phyloP scores from a whole-genome alignment of 2,329 filamentous ascomycete species.

The Ploettnerulaceae sp. region DNA sequence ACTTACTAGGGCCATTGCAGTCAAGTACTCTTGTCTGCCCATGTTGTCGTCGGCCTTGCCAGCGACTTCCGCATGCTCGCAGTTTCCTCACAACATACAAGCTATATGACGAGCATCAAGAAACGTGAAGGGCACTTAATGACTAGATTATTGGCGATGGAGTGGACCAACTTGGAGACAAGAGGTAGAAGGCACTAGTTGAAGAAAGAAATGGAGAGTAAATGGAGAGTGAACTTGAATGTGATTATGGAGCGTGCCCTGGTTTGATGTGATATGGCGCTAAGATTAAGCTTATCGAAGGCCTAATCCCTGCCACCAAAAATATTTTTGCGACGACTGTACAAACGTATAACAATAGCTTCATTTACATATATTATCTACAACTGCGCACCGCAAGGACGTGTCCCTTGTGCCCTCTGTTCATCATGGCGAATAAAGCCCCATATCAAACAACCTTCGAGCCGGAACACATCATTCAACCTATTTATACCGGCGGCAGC shows the following conservation, averaged over 20 bases:
- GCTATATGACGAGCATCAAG: background rate
- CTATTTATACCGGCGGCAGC: slow-evolving; percentile 89
- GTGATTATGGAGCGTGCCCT: background rate
- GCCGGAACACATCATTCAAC: slow-evolving; percentile 74
- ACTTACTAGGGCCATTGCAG: slow-evolving; percentile 28
- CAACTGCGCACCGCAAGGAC: too few relatives aligned
- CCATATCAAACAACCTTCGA: slow-evolving; percentile 85
- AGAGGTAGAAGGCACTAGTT: background rate
- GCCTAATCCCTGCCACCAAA: background rate
- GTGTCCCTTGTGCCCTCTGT: too few relatives aligned
- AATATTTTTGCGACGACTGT: too few relatives aligned
- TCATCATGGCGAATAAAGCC: slow-evolving; percentile 55
- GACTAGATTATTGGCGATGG: background rate
- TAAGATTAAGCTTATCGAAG: slow-evolving; percentile 33
- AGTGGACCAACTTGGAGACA: background rate
- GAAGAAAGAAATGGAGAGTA: background rate
- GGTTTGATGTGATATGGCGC: background rate
- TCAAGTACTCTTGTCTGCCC: slow-evolving; percentile 27
- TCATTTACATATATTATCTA: background rate
- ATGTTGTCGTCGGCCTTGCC: slow-evolving; percentile 9
- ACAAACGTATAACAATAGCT: background rate
- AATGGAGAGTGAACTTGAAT: background rate
- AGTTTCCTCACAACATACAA: background rate
- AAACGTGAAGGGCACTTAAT: background rate
- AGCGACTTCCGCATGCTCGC: background rate